Evolutionary conservation across 345 rosid species (phyloP).

Genomic region (Camelina neglecta): DNA sequence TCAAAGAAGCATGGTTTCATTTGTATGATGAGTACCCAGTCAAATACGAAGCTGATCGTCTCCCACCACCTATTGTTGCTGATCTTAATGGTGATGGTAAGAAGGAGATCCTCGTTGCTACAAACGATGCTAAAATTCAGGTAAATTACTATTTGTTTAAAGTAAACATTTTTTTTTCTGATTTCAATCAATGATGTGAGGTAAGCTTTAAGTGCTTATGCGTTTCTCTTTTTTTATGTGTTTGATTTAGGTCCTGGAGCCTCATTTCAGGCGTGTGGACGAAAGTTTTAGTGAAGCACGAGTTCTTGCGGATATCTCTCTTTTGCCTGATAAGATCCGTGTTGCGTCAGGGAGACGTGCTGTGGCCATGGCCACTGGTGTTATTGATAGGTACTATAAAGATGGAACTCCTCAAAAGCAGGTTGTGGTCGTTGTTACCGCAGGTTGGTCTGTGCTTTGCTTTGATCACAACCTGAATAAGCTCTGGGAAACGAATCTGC

Average conservation of each 20-base stretch:
- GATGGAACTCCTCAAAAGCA: conserved; percentile 84
- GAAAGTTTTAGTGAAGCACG: conserved; percentile 94
- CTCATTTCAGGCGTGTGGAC: conserved; percentile 79
- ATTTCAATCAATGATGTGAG: neutral
- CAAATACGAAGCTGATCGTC: conserved; percentile 87
- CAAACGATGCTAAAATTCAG: conserved; percentile 95
- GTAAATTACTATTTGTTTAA: conserved; percentile 38
- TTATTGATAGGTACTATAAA: conserved; percentile 67
- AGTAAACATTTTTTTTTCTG: neutral
- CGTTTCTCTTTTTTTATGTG: neutral
- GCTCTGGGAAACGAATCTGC: conserved; percentile 92
- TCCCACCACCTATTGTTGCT: conserved; percentile 86
- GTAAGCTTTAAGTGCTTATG: neutral
- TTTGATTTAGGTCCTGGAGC: conserved; percentile 72
- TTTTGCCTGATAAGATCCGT: conserved; percentile 90
- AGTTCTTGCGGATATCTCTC: conserved; percentile 60
- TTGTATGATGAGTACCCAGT: conserved; percentile 83
- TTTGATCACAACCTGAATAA: conserved; percentile 94
- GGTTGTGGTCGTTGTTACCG: conserved; percentile 94
- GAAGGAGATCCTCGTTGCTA: conserved; percentile 86
- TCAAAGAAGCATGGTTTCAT: conserved; percentile 93
- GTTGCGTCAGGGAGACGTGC: conserved; percentile 86
- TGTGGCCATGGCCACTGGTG: conserved; percentile 95
- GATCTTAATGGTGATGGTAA: conserved; percentile 98
- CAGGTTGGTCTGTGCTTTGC: conserved; percentile 96